phyloP scores from a whole-genome alignment of 2,329 filamentous ascomycete species.

The Teratosphaeriaceae sp. region DNA sequence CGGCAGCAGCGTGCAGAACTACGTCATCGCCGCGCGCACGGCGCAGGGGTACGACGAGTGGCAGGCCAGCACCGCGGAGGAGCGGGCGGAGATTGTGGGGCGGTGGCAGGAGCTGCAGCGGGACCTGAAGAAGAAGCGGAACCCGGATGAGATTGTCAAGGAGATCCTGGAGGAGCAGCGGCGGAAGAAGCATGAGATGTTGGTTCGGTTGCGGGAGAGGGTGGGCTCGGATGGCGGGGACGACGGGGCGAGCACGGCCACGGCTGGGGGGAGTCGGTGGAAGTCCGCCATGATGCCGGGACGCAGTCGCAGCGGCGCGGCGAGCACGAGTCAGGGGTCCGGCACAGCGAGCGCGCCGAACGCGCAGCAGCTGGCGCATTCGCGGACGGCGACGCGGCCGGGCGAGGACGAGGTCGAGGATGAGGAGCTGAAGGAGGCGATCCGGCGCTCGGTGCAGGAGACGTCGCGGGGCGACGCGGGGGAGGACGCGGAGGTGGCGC shows the following conservation, averaged over 20 bases:
- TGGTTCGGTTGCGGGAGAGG: conserved; percentile 11
- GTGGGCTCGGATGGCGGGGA: background rate
- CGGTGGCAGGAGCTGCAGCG: conserved; percentile 58
- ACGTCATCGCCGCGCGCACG: conserved; percentile 71
- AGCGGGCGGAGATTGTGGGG: conserved; percentile 57
- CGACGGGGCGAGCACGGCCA: no score
- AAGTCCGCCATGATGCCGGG: background rate
- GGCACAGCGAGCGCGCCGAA: background rate
- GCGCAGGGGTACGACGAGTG: conserved; percentile 67
- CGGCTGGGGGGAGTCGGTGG: no score
- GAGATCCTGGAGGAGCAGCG: conserved; percentile 34
- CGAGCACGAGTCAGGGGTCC: background rate
- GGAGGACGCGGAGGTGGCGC: conserved; percentile 66
- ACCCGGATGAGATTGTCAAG: conserved; percentile 49
- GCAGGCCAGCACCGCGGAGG: conserved; percentile 46
- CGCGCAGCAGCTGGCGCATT: background rate
- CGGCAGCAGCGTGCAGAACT: conserved; percentile 65
- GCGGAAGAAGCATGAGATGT: conserved; percentile 21
- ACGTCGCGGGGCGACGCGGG: conserved; percentile 62
- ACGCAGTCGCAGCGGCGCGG: conserved; percentile 3
- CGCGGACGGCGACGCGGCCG: background rate
- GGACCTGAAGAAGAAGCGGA: conserved; percentile 53
- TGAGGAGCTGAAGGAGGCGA: conserved; percentile 61
- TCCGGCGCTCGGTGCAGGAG: conserved; percentile 60
- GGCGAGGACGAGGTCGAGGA: conserved; percentile 19